These are phyloP conservation scores for Penicillium macrosclerotiorum DNA, from an alignment of 495 filamentous ascomycete species.

Conservation along the genomic window DNA sequence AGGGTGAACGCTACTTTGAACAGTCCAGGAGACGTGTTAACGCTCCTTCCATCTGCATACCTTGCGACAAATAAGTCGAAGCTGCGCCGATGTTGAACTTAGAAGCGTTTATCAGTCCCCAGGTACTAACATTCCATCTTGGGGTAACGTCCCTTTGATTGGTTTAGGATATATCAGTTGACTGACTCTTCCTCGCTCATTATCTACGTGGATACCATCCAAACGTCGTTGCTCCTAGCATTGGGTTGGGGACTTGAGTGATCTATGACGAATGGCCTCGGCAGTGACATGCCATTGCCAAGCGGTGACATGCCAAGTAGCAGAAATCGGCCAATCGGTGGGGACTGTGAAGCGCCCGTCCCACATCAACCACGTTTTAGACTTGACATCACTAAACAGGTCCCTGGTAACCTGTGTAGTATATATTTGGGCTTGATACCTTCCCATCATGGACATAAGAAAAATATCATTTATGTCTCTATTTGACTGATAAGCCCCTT, in stretches of 20 bases:
- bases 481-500: neutral
- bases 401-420: neutral
- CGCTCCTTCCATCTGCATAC: neutral
- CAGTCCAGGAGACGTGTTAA: neutral
- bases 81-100: no score
- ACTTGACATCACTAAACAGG: neutral
- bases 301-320: neutral
- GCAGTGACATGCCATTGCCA: neutral
- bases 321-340: neutral
- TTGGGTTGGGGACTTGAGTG: neutral
- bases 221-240: neutral
- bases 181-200: neutral
- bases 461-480: neutral
- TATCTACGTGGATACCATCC: neutral
- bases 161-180: neutral
- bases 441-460: neutral
- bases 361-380: neutral
- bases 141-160: neutral
- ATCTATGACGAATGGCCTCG: constrained; percentile 3
- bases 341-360: neutral
- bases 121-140: neutral
- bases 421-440: constrained; percentile 2
- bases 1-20: neutral
- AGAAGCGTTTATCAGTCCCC: neutral
- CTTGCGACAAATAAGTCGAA: neutral